Conservation (phyloP, 257 asterid species). For the Penstemon barbatus region DNA sequence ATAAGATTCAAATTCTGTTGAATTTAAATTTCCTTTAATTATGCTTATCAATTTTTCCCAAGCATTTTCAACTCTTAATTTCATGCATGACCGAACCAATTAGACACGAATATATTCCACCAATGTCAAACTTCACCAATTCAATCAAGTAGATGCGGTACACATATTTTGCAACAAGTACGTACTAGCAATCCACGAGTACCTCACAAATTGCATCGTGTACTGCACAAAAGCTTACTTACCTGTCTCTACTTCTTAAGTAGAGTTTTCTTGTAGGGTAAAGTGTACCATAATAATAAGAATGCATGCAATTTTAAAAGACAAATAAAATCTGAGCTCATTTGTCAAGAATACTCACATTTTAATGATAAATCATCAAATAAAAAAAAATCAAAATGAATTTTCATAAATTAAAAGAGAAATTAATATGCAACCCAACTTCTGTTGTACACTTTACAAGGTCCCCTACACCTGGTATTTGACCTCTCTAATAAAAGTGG, state of each 20-base stretch:
- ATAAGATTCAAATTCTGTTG: slow-evolving; percentile 31
- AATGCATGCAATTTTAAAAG: too few species aligned
- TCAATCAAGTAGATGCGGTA: not conserved
- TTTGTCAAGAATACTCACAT: not conserved
- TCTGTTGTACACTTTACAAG: slow-evolving; percentile 1
- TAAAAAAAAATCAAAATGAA: not conserved
- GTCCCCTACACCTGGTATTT: slow-evolving; percentile 20
- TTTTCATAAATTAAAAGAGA: not conserved
- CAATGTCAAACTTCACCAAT: not conserved
- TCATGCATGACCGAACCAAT: not conserved
- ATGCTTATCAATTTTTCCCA: not conserved
- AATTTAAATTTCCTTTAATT: not conserved
- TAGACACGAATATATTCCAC: slow-evolving; percentile 24
- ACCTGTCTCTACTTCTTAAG: not conserved
- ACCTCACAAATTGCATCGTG: not conserved
- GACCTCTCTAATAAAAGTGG: slow-evolving; percentile 33
- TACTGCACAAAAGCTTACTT: not conserved
- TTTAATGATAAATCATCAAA: not conserved
- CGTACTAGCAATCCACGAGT: not conserved
- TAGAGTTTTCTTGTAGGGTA: too few species aligned
- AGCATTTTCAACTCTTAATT: slow-evolving; percentile 11
- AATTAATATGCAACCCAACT: slow-evolving; percentile 4
- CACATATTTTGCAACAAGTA: too few species aligned
- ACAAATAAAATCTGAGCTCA: not conserved
- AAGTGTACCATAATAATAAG: too few species aligned